Conservation (phyloP, 1,284 basidiomycete species). For the Microbotryum lychnidis-dioicae region DNA sequence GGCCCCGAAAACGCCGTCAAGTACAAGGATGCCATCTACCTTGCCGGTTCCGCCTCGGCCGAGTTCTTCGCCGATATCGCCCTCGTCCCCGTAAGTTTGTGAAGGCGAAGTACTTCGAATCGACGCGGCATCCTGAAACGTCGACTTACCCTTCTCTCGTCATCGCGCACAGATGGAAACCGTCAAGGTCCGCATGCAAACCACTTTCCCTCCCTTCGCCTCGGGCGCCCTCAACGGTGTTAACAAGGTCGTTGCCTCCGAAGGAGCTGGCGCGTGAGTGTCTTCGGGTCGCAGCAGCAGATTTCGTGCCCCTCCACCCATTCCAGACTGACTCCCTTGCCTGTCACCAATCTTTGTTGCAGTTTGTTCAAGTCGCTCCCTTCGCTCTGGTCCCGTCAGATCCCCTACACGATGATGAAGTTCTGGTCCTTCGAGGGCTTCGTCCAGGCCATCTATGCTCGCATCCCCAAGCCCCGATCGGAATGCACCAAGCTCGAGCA, state of each 20-base stretch:
- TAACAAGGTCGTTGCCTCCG: constrained; percentile 34
- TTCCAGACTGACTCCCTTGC: neutral
- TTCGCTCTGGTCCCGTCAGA: constrained; percentile 39
- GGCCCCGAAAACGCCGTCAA: constrained; percentile 38
- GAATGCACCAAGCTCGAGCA: constrained; percentile 39
- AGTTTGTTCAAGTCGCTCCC: constrained; percentile 38
- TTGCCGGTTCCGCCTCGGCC: constrained; percentile 39
- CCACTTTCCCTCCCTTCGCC: constrained; percentile 38
- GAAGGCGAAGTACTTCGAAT: neutral
- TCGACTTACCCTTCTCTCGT: neutral
- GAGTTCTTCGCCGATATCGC: constrained; percentile 39
- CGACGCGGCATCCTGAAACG: neutral
- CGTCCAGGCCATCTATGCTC: constrained; percentile 32
- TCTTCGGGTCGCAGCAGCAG: neutral
- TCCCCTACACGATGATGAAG: constrained; percentile 39
- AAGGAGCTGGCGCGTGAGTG: constrained; percentile 35
- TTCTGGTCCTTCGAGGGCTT: constrained; percentile 37
- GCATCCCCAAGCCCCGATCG: constrained; percentile 32
- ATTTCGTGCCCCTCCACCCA: neutral
- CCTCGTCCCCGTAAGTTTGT: constrained; percentile 33
- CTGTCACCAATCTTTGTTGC: neutral
- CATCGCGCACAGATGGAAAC: constrained; percentile 31
- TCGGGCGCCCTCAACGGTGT: constrained; percentile 31
- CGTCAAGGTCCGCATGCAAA: constrained; percentile 40
- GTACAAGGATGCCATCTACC: constrained; percentile 39